Base-by-base conservation (phyloP, 1,284 basidiomycete species). In the Sanghuangporus baumii region DNA sequence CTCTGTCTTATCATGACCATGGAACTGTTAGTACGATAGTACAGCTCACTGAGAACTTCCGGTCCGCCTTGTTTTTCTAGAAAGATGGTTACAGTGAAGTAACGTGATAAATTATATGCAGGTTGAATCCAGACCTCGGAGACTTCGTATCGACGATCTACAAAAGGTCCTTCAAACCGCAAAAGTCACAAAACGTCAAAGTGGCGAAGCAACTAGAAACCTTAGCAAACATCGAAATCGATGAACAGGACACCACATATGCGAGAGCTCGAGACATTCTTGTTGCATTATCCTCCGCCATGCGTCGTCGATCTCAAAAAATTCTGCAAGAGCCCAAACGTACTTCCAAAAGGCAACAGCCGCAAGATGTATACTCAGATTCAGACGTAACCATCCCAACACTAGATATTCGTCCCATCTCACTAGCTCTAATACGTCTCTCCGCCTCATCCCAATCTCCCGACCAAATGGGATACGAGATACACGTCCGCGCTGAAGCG, bases 121-220 rank as follows among this genome's bases (percentile, higher is more conserved):
- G 79, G 43, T 68, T 82, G 38, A 82, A 81, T 62, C 76, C 78
- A 1, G 80, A 82, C 62, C 71, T 82, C 7, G 79, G 79, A 20
- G 78, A 79, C 60, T 82, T 81, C 64, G 75, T 82, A 2, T 76
- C 78, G 0, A 80, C 77, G 0, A 82, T 81, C 34, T 82, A 82
- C 65, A 75, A 75, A 3, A 71, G 75, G 43, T 72, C 74, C 18
- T 81, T 81, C 67, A 77, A 74, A 59, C 74, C 79, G 0, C 78
- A 81, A 69, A 82, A 81, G 62, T 67, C 71, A 3, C 79, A 80
- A 66, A 71, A 74, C 8, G 71, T 73, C 14, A 73, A 76, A 54
- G 68, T 81, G 9, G 79, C 76, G 0, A 67, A 66, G 7, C 69
- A 73, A 12, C 72, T 81, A 3, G 70, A 70, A 60, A 68, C 60